These are phyloP conservation scores for Candida frijolesensis DNA, from an alignment of 1,139 yeast genomes.

Conservation along the genomic window DNA sequence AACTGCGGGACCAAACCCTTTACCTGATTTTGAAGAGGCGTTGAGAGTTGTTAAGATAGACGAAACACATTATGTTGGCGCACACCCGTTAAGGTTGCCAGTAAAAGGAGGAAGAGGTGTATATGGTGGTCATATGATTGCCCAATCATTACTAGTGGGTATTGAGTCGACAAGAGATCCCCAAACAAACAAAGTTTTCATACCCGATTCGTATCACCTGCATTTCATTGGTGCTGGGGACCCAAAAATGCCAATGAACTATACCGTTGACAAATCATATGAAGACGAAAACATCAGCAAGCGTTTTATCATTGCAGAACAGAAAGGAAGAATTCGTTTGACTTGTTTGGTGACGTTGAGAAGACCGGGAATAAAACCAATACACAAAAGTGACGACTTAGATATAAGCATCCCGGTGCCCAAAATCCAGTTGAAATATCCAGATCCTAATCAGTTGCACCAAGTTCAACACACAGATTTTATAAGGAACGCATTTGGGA, in stretches of 20 bases:
- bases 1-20: conserved; percentile 15
- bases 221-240: conserved; percentile 52
- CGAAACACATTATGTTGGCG: conserved; percentile 36
- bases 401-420: conserved; percentile 24
- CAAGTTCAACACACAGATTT: conserved; percentile 41
- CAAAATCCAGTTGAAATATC: conserved; percentile 25
- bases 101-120: conserved; percentile 65
- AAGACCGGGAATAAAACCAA: conserved; percentile 19
- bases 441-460: conserved; percentile 31
- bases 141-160: conserved; percentile 72
- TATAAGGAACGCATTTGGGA: conserved; percentile 41
- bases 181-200: conserved; percentile 20
- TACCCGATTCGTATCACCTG: conserved; percentile 44
- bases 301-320: conserved; percentile 31
- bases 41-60: conserved; percentile 35
- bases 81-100: conserved; percentile 41
- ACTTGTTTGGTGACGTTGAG: conserved; percentile 35
- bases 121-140: conserved; percentile 78
- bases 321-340: conserved; percentile 29
- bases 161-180: conserved; percentile 37
- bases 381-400: conserved; percentile 6
- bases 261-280: conserved; percentile 55
- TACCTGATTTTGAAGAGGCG: conserved; percentile 40
- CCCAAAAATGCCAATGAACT: conserved; percentile 50
- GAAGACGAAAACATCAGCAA: conserved; percentile 31